Percentiles rank a stretch among this genome's conserved stretches.
phyloP scores from a whole-genome alignment of 305 asterid genomes.

The Ilex paraguariensis region DNA sequence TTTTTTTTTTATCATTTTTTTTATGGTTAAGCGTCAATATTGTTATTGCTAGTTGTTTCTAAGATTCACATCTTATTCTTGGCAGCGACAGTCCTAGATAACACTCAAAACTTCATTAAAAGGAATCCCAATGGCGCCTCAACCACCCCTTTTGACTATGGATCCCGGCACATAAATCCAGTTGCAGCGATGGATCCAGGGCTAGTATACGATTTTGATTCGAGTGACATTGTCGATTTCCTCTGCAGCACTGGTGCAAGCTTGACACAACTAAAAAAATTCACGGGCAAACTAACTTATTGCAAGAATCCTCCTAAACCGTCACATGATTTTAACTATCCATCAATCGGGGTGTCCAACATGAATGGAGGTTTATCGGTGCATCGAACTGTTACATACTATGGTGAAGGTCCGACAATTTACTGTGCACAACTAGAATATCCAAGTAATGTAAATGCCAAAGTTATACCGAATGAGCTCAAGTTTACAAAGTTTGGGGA shows the following conservation, averaged over 20 bases:
- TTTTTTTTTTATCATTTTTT: no score
- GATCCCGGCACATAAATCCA: constrained; percentile 62
- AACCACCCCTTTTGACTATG: constrained; percentile 51
- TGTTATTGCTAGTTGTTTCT: no score
- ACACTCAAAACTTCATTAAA: constrained; percentile 35
- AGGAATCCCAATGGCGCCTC: constrained; percentile 39
- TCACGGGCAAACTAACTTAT: constrained; percentile 29
- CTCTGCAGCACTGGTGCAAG: constrained; percentile 55
- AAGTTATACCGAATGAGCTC: constrained; percentile 35
- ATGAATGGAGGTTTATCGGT: constrained; percentile 38
- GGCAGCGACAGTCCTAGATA: constrained; percentile 43
- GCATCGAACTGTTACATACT: constrained; percentile 48
- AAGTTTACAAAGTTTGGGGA: constrained; percentile 31
- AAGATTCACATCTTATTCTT: background rate
- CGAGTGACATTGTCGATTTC: constrained; percentile 40
- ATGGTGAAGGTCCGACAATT: constrained; percentile 40
- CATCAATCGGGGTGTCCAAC: constrained; percentile 53
- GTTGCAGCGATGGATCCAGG: constrained; percentile 57
- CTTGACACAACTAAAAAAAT: constrained; percentile 46
- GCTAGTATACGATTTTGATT: constrained; percentile 42
- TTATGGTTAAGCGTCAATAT: no score
- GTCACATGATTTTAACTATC: constrained; percentile 45
- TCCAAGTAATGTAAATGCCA: constrained; percentile 41
- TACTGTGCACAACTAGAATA: constrained; percentile 32
- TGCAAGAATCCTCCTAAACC: constrained; percentile 31